A percentile compares a stretch with the other conserved stretches of the same genome.
Conservation (phyloP, 2,329 filamentous ascomycete species). For the Colletotrichum viniferum region DNA sequence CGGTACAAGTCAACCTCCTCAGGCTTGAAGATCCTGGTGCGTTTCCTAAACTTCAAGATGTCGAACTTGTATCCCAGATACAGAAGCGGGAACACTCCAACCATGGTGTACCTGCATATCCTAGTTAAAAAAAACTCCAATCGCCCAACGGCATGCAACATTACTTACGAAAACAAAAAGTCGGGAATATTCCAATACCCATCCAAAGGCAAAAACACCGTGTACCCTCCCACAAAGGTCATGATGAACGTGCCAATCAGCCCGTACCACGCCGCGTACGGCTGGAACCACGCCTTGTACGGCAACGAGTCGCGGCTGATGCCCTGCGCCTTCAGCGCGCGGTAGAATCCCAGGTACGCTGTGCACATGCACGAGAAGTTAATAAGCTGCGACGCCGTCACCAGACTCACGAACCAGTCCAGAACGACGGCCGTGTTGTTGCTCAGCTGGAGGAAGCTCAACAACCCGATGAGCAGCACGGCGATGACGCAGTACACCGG, state of each 20-base stretch:
- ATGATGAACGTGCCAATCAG: slow-evolving; percentile 69
- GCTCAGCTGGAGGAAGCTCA: slow-evolving; percentile 77
- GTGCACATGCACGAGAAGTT: slow-evolving; percentile 73
- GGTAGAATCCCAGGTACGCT: slow-evolving; percentile 75
- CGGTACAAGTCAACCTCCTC: slow-evolving; percentile 66
- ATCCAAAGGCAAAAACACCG: slow-evolving; percentile 69
- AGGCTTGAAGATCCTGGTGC: slow-evolving; percentile 60
- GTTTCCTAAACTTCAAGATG: slow-evolving; percentile 68
- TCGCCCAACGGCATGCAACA: not conserved
- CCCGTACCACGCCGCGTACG: slow-evolving; percentile 73
- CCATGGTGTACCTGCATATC: slow-evolving; percentile 64
- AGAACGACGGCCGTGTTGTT: slow-evolving; percentile 70
- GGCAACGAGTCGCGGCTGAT: slow-evolving; percentile 71
- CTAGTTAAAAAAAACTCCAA: not conserved
- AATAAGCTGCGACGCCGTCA: slow-evolving; percentile 77
- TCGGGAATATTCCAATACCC: slow-evolving; percentile 69
- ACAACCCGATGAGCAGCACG: slow-evolving; percentile 69
- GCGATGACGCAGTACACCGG: slow-evolving; percentile 75
- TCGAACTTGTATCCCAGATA: slow-evolving; percentile 58
- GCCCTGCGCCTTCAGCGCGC: slow-evolving; percentile 71
- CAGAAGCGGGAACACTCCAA: slow-evolving; percentile 71
- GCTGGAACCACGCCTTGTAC: slow-evolving; percentile 72
- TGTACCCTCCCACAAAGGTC: slow-evolving; percentile 77
- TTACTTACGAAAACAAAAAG: slow-evolving; percentile 72
- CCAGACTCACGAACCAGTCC: slow-evolving; percentile 70